Evolutionary conservation across 2,329 filamentous ascomycete genomes (phyloP).

Genomic region (Fusarium longipes): DNA sequence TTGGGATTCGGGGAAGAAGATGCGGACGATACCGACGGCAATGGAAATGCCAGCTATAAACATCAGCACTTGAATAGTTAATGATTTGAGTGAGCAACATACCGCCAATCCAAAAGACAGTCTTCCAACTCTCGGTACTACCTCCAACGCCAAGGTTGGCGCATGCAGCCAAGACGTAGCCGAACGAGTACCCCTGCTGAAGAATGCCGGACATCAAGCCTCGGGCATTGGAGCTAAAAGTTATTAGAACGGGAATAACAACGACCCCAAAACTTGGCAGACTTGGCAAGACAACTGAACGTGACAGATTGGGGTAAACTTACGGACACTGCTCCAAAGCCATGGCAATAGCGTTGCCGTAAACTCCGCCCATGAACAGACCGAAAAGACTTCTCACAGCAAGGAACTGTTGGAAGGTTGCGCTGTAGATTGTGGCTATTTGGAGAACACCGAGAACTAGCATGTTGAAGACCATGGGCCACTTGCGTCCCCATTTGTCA

Average conservation of each 20-base stretch:
- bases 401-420: slow-evolving; percentile 79
- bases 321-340: slow-evolving; percentile 78
- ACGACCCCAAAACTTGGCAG: slow-evolving; percentile 32
- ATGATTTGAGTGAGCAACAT: slow-evolving; percentile 1
- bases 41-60: slow-evolving; percentile 70
- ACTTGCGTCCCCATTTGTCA: slow-evolving; percentile 84
- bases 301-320: slow-evolving; percentile 46
- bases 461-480: slow-evolving; percentile 87
- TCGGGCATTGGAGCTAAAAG: slow-evolving; percentile 68
- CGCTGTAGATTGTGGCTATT: slow-evolving; percentile 81
- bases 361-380: slow-evolving; percentile 84
- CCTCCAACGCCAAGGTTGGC: slow-evolving; percentile 79
- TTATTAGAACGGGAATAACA: slow-evolving; percentile 37
- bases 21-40: slow-evolving; percentile 73
- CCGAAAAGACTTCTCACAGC: slow-evolving; percentile 79
- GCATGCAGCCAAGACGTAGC: slow-evolving; percentile 82
- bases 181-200: slow-evolving; percentile 84
- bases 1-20: slow-evolving; percentile 77
- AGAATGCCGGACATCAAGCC: slow-evolving; percentile 85
- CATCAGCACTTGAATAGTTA: not conserved
- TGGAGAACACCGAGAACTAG: slow-evolving; percentile 74
- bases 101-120: slow-evolving; percentile 76
- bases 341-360: slow-evolving; percentile 83
- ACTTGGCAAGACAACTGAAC: not conserved
- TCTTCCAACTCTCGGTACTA: slow-evolving; percentile 74